These are phyloP conservation scores for Tetrahymena malaccensis DNA, from an alignment of 73 alveolate genomes.

Conservation along the genomic window DNA sequence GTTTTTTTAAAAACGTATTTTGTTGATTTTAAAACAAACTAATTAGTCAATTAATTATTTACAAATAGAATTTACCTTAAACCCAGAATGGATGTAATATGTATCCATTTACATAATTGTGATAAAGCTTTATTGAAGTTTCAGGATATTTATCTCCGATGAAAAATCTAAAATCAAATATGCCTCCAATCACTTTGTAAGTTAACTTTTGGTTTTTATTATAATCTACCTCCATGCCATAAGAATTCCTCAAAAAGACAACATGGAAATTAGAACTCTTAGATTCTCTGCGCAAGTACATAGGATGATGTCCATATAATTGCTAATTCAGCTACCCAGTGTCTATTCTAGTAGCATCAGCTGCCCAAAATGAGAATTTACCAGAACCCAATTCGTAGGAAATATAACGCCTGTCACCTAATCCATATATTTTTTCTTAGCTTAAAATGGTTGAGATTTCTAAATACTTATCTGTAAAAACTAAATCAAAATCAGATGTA, in stretches of 20 bases:
- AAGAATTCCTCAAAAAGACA: conserved; percentile 10
- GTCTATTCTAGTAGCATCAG: conserved; percentile 9
- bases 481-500: background rate
- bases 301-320: conserved; percentile 40
- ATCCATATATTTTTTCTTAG: conserved; percentile 3
- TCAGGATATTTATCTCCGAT: conserved; percentile 19
- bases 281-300: conserved; percentile 18
- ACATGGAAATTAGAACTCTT: background rate
- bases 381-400: conserved; percentile 17
- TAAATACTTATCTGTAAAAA: background rate
- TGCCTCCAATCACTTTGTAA: conserved; percentile 34
- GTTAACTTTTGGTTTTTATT: conserved; percentile 1
- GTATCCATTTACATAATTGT: conserved; percentile 42
- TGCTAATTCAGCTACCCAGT: background rate
- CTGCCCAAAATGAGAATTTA: conserved; percentile 25
- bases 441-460: background rate
- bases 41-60: background rate
- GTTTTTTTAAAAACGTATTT: background rate
- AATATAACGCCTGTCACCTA: conserved; percentile 21
- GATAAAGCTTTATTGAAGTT: conserved; percentile 12
- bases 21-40: no score
- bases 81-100: conserved; percentile 75
- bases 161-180: conserved; percentile 10
- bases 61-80: conserved; percentile 4
- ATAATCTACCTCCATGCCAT: conserved; percentile 12